phyloP scores from a whole-genome alignment of 2,329 filamentous ascomycete species.

The Chrysosporium queenslandicum region DNA sequence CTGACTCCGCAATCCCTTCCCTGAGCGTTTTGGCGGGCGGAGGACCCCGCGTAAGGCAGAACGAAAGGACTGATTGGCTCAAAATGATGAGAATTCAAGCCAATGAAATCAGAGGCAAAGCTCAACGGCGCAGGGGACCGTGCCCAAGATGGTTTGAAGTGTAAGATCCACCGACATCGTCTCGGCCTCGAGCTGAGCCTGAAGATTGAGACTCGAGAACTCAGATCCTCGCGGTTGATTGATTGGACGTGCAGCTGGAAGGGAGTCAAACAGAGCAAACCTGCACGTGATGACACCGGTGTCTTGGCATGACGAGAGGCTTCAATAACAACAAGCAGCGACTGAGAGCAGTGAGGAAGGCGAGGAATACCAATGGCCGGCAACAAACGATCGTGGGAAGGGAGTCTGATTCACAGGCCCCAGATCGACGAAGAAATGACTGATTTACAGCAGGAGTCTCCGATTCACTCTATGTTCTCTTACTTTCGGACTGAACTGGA shows the following conservation, averaged over 20 bases:
- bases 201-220: too few species aligned
- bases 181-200: neutral
- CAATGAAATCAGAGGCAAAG: neutral
- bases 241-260: neutral
- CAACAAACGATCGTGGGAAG: slow-evolving; percentile 34
- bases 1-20: too few species aligned
- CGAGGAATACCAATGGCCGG: slow-evolving; percentile 27
- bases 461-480: slow-evolving; percentile 65
- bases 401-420: slow-evolving; percentile 21
- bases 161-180: neutral
- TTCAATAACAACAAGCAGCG: too few species aligned
- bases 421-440: slow-evolving; percentile 2
- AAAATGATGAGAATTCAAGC: neutral
- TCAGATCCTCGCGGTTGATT: neutral
- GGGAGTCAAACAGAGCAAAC: neutral
- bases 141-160: neutral
- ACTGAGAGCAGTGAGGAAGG: neutral
- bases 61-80: neutral
- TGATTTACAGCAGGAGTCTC: slow-evolving; percentile 26
- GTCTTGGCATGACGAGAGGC: slow-evolving; percentile 3
- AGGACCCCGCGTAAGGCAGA: neutral
- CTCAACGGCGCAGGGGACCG: neutral
- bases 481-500: slow-evolving; percentile 79
- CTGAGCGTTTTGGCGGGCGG: too few species aligned
- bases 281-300: neutral